Base-by-base conservation (phyloP, 2,329 filamentous ascomycete genomes). In the Talaromyces sp. region DNA sequence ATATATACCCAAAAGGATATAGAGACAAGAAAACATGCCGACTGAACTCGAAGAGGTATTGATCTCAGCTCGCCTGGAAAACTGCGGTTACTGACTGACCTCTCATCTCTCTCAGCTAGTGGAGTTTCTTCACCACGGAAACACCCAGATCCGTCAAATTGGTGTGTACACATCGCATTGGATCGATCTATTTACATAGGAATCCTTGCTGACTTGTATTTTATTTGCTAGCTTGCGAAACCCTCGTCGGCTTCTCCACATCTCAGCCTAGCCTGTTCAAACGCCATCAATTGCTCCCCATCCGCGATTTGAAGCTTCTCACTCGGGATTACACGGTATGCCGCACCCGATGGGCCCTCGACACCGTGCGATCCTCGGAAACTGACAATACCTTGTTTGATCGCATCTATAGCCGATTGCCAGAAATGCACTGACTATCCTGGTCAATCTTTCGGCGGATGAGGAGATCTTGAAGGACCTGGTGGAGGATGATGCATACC, bases 61-160 rank as follows among this genome's bases (percentile, higher is more conserved):
- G 69, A 56, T n/a, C 11, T 2, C n/a, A n/a, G n/a, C n/a, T n/a
- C n/a, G n/a, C n/a, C n/a, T n/a, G n/a, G n/a, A n/a, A n/a, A n/a
- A n/a, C n/a, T n/a, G n/a, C n/a, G n/a, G n/a, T n/a, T n/a, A n/a
- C n/a, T n/a, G n/a, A n/a, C n/a, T n/a, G n/a, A 13, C 19, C 37
- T 40, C 22, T 42, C 13, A 27, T 42, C 20, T 40, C 14, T 3
- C 16, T 16, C 16, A 64, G n/a, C 33, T 45, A 35, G 91, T 97
- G 56, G 91, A 91, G 71, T 97, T 97, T 75, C 89, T 97, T 54
- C 88, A 90, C 73, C 88, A 96, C 76, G 90, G 90, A 55, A 96
- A 95, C 70, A 90, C 91, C 37, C 89, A 96, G 70, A 91, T 97
- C 60, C 86, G 94, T 64, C 86, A 90, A 70, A 82, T 93, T 62